Conservation (phyloP, 139 green algal species). For the Chlamydomonas asymmetrica region DNA sequence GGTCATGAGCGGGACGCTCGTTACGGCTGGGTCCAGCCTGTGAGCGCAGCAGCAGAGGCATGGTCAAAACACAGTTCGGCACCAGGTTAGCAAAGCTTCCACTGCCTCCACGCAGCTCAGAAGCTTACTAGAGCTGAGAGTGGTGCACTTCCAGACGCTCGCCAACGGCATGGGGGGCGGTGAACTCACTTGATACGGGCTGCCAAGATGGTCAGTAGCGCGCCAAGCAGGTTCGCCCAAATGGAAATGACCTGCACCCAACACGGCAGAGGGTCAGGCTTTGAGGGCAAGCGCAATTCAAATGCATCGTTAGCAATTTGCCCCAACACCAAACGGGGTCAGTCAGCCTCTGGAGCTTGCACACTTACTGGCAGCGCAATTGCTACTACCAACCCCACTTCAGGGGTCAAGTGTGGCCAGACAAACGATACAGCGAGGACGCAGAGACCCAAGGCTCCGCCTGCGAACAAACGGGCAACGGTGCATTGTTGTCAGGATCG, state of each 20-base stretch:
- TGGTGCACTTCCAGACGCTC: background rate
- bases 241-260: constrained; percentile 60
- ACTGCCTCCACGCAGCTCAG: background rate
- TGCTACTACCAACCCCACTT: constrained; percentile 53
- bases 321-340: background rate
- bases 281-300: background rate
- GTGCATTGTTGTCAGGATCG: background rate
- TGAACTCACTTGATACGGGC: constrained; percentile 35
- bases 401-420: constrained; percentile 47
- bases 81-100: background rate
- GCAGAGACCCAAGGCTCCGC: constrained; percentile 47
- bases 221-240: constrained; percentile 71
- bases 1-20: constrained; percentile 71
- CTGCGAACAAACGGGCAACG: constrained; percentile 9
- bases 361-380: constrained; percentile 61
- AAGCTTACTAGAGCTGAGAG: background rate
- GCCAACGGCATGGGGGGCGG: background rate
- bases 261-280: background rate
- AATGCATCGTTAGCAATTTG: background rate
- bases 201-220: constrained; percentile 58
- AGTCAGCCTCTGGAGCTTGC: background rate
- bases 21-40: constrained; percentile 70
- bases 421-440: constrained; percentile 54
- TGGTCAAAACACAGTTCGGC: background rate
- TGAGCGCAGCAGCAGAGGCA: background rate